Conservation (phyloP, 805 yeast genomes). For the Nakazawaea holstii region DNA sequence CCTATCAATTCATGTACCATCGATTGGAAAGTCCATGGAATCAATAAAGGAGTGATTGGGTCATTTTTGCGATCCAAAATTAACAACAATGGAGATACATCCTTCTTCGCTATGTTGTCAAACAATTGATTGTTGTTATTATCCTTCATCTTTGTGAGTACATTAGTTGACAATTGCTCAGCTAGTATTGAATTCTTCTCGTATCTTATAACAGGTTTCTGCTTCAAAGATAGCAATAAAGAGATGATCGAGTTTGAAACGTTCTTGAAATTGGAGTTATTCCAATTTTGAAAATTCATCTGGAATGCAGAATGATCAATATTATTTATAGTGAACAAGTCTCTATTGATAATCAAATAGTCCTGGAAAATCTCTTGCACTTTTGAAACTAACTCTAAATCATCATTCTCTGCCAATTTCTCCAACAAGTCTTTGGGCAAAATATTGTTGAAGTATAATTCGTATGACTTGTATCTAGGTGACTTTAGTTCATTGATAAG, state of each 20-base stretch:
- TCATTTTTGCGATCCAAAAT: slow-evolving; percentile 82
- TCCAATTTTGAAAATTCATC: slow-evolving; percentile 37
- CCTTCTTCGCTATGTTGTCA: slow-evolving; percentile 56
- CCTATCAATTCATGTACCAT: slow-evolving; percentile 94
- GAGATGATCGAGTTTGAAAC: slow-evolving; percentile 43
- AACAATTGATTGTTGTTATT: slow-evolving; percentile 57
- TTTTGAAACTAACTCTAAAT: slow-evolving; percentile 67
- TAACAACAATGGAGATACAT: slow-evolving; percentile 67
- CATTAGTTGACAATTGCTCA: slow-evolving; percentile 62
- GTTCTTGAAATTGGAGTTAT: slow-evolving; percentile 34
- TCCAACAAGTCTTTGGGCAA: slow-evolving; percentile 77
- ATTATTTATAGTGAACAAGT: slow-evolving; percentile 45
- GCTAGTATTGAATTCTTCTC: slow-evolving; percentile 67
- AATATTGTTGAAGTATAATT: slow-evolving; percentile 71
- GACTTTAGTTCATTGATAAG: slow-evolving; percentile 62
- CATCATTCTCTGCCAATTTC: slow-evolving; percentile 85
- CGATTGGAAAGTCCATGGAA: slow-evolving; percentile 98
- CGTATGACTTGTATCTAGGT: slow-evolving; percentile 80
- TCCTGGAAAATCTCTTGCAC: slow-evolving; percentile 87
- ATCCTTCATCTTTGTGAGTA: slow-evolving; percentile 50
- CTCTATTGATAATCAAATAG: slow-evolving; percentile 66
- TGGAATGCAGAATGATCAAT: slow-evolving; percentile 23
- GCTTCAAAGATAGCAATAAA: slow-evolving; percentile 62
- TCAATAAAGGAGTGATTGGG: slow-evolving; percentile 86
- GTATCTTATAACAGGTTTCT: slow-evolving; percentile 73